Evolutionary conservation across 2,329 filamentous ascomycete species (phyloP).

Genomic region (Fusarium falciforme): DNA sequence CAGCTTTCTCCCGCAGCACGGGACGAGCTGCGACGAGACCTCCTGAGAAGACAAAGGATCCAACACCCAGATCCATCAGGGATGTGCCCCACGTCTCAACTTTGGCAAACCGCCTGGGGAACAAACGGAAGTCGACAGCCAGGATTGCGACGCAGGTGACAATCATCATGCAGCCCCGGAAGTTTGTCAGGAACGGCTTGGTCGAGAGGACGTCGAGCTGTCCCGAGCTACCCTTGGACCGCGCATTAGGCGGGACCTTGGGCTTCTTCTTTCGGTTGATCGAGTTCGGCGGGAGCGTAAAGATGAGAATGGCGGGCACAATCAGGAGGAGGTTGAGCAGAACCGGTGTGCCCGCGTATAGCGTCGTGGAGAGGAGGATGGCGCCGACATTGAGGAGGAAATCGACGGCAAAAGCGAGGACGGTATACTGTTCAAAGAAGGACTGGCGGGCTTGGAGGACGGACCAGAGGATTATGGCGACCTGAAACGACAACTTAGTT

Average conservation of each 20-base stretch:
- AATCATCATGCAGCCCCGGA: constrained; percentile 91
- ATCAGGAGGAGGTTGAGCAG: constrained; percentile 81
- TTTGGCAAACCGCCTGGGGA: constrained; percentile 95
- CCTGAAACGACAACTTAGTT: constrained; percentile 60
- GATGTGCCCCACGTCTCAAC: constrained; percentile 99
- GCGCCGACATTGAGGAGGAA: constrained; percentile 88
- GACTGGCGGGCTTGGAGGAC: constrained; percentile 84
- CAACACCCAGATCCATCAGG: constrained; percentile 98
- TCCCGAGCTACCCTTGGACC: constrained; percentile 47
- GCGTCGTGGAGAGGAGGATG: constrained; percentile 85
- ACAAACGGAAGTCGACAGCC: constrained; percentile 95
- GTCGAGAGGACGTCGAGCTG: constrained; percentile 69
- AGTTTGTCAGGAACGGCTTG: constrained; percentile 93
- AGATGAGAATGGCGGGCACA: constrained; percentile 75
- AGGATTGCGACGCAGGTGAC: constrained; percentile 91
- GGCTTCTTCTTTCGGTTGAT: constrained; percentile 58
- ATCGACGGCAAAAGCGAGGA: constrained; percentile 78
- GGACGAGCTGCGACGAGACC: constrained; percentile 90
- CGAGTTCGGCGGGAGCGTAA: constrained; percentile 59
- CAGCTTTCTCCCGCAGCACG: constrained; percentile 74
- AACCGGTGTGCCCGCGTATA: constrained; percentile 81
- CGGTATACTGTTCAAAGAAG: constrained; percentile 83
- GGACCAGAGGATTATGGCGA: constrained; percentile 88
- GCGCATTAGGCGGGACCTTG: constrained; percentile 56
- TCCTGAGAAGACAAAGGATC: constrained; percentile 95